phyloP scores from a whole-genome alignment of 768 basidiomycete species.

The Suillus tomentosus region DNA sequence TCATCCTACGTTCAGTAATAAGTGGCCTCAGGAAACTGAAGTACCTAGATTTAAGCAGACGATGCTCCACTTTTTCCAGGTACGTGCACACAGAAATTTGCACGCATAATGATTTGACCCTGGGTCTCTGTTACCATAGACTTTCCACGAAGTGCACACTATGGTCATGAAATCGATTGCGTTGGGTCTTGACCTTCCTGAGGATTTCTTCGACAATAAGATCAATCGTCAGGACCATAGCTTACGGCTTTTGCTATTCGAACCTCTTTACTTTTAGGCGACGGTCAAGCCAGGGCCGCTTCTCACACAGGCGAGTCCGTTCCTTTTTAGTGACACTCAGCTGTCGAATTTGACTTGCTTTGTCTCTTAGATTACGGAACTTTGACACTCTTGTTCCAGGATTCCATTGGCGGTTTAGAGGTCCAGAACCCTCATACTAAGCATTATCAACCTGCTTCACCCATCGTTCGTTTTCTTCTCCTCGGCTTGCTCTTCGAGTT shows the following conservation, averaged over 20 bases:
- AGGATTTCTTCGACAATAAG: slow-evolving; percentile 74
- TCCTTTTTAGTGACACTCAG: not conserved
- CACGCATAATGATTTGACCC: slow-evolving; percentile 7
- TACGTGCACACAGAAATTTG: slow-evolving; percentile 23
- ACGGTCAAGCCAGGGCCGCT: slow-evolving; percentile 80
- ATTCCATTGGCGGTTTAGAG: slow-evolving; percentile 80
- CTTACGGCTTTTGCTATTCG: slow-evolving; percentile 74
- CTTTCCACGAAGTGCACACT: slow-evolving; percentile 74
- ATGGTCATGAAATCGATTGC: slow-evolving; percentile 86
- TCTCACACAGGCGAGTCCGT: slow-evolving; percentile 65
- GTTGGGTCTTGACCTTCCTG: slow-evolving; percentile 71
- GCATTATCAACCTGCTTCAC: slow-evolving; percentile 68
- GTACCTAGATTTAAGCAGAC: slow-evolving; percentile 69
- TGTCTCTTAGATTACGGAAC: slow-evolving; percentile 69
- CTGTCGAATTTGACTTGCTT: slow-evolving; percentile 1
- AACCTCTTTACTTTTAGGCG: slow-evolving; percentile 51
- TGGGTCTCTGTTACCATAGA: slow-evolving; percentile 39
- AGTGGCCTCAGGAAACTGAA: slow-evolving; percentile 70
- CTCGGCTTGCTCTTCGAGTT: not conserved
- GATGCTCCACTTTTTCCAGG: slow-evolving; percentile 78
- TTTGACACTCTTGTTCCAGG: slow-evolving; percentile 82
- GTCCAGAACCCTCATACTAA: slow-evolving; percentile 80
- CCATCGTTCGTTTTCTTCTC: slow-evolving; percentile 56
- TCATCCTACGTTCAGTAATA: slow-evolving; percentile 76
- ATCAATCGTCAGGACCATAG: slow-evolving; percentile 81